These are phyloP conservation scores for Ascocoryne sarcoides DNA, from an alignment of 2,329 filamentous ascomycete genomes.

Conservation along the genomic window DNA sequence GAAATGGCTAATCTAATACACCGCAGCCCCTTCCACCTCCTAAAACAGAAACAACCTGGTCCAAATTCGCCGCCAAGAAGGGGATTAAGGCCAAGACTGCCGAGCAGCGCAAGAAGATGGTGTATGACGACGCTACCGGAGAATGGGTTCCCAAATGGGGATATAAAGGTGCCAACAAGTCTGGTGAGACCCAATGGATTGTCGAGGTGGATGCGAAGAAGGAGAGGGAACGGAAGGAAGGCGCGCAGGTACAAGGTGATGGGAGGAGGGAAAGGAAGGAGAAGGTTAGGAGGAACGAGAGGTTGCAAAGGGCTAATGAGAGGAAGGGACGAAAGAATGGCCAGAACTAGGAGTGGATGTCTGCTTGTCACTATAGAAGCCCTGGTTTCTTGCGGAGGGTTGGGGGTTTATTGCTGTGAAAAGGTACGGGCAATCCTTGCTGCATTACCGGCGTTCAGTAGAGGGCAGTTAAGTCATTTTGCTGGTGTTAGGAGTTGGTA, in stretches of 20 bases:
- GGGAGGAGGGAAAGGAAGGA: conserved; percentile 59
- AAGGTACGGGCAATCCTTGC: too few relatives aligned
- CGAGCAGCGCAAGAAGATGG: conserved; percentile 67
- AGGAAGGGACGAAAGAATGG: conserved; percentile 33
- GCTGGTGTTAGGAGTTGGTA: too few relatives aligned
- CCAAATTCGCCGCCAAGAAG: conserved; percentile 93
- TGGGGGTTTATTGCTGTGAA: too few relatives aligned
- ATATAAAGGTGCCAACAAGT: conserved; percentile 84
- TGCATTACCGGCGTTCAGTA: too few relatives aligned
- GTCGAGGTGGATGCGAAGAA: conserved; percentile 82
- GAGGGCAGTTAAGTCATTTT: too few relatives aligned
- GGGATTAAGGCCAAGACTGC: conserved; percentile 85
- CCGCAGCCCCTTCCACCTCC: conserved; percentile 62
- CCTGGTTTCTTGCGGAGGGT: too few relatives aligned
- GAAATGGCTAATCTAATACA: conserved; percentile 1
- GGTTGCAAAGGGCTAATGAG: conserved; percentile 59
- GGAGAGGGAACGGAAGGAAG: conserved; percentile 54
- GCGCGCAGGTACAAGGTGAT: conserved; percentile 51
- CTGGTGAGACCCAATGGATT: conserved; percentile 74
- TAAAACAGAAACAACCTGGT: conserved; percentile 86
- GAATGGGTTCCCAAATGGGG: conserved; percentile 96
- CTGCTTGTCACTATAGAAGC: too few relatives aligned
- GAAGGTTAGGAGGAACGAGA: conserved; percentile 61
- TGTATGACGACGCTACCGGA: conserved; percentile 74
- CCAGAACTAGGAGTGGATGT: conserved; percentile 3